A percentile compares a stretch with the other conserved stretches of the same genome.
These are phyloP conservation scores for Volvox africanus DNA, from an alignment of 139 green algal genomes.

Conservation along the genomic window DNA sequence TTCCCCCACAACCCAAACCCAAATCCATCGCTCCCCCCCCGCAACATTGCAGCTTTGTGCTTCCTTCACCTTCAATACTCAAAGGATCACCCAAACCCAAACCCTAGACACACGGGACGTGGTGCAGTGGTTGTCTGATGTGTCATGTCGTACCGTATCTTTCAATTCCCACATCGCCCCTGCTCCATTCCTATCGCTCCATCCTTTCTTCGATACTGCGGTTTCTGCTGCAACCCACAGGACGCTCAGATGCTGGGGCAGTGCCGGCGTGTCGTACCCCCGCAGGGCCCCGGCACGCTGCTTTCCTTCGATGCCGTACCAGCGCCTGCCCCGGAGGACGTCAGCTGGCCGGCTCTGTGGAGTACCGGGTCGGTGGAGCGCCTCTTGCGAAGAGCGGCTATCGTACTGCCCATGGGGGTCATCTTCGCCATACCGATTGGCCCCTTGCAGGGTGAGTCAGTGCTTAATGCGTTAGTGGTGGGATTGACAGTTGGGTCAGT, in stretches of 20 bases:
- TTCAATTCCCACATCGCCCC: no score
- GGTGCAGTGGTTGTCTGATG: no score
- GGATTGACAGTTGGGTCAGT: no score
- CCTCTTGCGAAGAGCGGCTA: not conserved
- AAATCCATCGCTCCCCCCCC: no score
- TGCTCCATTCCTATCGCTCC: no score
- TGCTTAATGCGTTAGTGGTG: not conserved
- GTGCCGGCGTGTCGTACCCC: not conserved
- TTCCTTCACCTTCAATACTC: no score
- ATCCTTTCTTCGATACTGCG: not conserved
- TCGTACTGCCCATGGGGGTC: not conserved
- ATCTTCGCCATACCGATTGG: constrained; percentile 31
- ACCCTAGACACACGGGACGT: no score
- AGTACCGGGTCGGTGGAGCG: not conserved
- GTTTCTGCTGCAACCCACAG: not conserved
- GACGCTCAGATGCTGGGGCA: constrained; percentile 40
- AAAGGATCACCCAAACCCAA: no score
- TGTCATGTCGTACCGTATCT: no score
- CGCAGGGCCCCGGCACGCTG: not conserved
- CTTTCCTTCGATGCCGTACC: constrained; percentile 8
- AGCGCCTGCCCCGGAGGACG: constrained; percentile 29
- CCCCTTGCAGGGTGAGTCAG: not conserved
- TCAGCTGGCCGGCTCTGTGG: constrained; percentile 17
- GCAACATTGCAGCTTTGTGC: no score
- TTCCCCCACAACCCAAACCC: no score